phyloP scores from a whole-genome alignment of 2,329 filamentous ascomycete genomes.

The Onygenales sp. region DNA sequence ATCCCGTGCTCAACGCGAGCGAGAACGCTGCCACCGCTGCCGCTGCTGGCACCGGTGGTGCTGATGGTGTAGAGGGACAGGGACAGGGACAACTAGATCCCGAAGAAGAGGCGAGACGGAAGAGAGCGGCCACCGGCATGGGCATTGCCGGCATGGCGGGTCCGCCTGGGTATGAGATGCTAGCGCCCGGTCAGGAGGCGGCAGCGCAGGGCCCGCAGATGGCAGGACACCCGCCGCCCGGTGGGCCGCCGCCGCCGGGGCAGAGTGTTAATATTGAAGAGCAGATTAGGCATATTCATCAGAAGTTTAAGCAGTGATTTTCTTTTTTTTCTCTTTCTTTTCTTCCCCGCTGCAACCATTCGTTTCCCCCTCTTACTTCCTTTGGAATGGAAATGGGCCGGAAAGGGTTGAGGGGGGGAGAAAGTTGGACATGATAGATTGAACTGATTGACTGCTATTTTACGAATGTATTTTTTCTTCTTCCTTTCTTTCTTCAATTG shows the following conservation, averaged over 20 bases:
- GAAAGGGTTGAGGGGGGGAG: too few species aligned
- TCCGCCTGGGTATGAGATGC: background rate
- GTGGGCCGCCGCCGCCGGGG: conserved; percentile 19
- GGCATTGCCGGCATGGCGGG: conserved; percentile 48
- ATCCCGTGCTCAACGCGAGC: conserved; percentile 37
- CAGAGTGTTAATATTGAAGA: conserved; percentile 66
- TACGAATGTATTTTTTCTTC: too few species aligned
- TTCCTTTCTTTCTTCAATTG: too few species aligned
- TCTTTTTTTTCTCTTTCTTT: too few species aligned
- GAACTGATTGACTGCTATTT: too few species aligned
- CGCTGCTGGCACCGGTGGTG: background rate
- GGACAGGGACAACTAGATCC: conserved; percentile 43
- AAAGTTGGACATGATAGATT: too few species aligned
- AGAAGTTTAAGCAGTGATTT: conserved; percentile 39
- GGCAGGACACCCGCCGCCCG: background rate
- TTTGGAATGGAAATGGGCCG: too few species aligned
- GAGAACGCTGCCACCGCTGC: background rate
- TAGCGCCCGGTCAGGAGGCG: background rate
- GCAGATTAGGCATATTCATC: conserved; percentile 63
- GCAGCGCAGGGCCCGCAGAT: conserved; percentile 10
- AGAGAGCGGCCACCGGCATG: conserved; percentile 53
- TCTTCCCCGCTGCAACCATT: too few species aligned
- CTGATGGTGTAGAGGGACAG: background rate
- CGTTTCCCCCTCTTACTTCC: too few species aligned
- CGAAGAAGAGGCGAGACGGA: conserved; percentile 65